A percentile compares a stretch with the other conserved stretches of the same genome.
phyloP scores from a whole-genome alignment of 495 filamentous ascomycete genomes.

The Polyplosphaeria fusca region DNA sequence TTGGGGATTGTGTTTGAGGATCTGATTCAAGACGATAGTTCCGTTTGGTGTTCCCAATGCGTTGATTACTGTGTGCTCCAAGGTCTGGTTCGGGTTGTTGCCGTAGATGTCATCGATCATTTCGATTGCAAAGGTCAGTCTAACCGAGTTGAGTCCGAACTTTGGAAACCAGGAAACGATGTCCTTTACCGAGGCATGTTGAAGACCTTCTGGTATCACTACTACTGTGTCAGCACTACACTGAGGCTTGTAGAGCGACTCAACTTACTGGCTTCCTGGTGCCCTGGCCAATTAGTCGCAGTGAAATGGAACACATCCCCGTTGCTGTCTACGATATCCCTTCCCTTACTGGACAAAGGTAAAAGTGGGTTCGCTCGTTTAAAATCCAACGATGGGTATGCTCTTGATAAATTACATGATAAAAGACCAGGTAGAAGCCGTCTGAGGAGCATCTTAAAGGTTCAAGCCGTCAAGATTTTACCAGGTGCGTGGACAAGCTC shows the following conservation, averaged over 20 bases:
- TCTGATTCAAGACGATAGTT: slow-evolving; percentile 38
- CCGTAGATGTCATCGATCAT: slow-evolving; percentile 41
- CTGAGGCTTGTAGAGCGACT: neutral
- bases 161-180: slow-evolving; percentile 47
- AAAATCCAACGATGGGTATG: neutral
- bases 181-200: slow-evolving; percentile 46
- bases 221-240: neutral
- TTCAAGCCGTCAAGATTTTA: neutral
- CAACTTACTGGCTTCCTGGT: slow-evolving; percentile 42
- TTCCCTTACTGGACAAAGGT: slow-evolving; percentile 2
- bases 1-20: slow-evolving; percentile 37
- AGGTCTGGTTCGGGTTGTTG: slow-evolving; percentile 39
- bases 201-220: slow-evolving; percentile 50
- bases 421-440: neutral
- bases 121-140: slow-evolving; percentile 53
- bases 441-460: slow-evolving; percentile 10
- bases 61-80: slow-evolving; percentile 40
- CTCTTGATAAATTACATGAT: neutral
- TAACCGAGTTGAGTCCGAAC: slow-evolving; percentile 53
- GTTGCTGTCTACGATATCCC: slow-evolving; percentile 15
- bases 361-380: neutral
- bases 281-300: slow-evolving; percentile 44
- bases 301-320: slow-evolving; percentile 16
- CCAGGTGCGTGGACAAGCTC: too few relatives aligned
- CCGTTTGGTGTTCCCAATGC: slow-evolving; percentile 40